Evolutionary conservation across 2,329 filamentous ascomycete species (phyloP).

Genomic region (Daldinia sp.): DNA sequence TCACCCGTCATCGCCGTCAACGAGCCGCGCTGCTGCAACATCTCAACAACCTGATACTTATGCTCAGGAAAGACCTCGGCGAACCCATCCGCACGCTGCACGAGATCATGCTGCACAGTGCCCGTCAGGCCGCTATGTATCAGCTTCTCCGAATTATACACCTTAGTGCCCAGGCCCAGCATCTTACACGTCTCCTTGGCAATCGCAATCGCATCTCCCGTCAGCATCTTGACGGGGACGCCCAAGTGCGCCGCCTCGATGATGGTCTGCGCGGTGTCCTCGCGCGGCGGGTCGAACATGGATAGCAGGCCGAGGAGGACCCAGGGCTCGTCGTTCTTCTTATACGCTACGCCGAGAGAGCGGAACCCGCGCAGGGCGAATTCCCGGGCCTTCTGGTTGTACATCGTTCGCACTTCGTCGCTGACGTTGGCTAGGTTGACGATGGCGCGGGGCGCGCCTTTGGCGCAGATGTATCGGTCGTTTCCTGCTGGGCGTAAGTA

Average conservation of each 20-base stretch:
- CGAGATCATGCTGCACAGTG: slow-evolving; percentile 77
- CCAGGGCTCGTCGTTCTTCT: slow-evolving; percentile 79
- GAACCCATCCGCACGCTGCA: slow-evolving; percentile 77
- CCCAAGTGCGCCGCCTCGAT: slow-evolving; percentile 78
- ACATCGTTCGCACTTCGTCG: slow-evolving; percentile 69
- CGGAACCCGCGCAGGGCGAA: slow-evolving; percentile 83
- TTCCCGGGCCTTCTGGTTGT: slow-evolving; percentile 76
- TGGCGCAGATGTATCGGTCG: slow-evolving; percentile 76
- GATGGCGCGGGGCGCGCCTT: slow-evolving; percentile 80
- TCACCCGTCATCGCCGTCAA: slow-evolving; percentile 81
- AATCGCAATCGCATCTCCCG: slow-evolving; percentile 81
- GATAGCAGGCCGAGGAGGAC: slow-evolving; percentile 78
- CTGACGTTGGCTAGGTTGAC: slow-evolving; percentile 73
- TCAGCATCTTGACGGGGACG: slow-evolving; percentile 83
- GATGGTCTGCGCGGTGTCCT: slow-evolving; percentile 81
- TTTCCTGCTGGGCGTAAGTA: no score
- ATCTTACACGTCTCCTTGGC: slow-evolving; percentile 86
- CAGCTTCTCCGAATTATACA: slow-evolving; percentile 81
- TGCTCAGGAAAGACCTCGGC: slow-evolving; percentile 79
- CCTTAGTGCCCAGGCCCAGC: slow-evolving; percentile 80
- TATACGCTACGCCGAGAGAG: slow-evolving; percentile 79
- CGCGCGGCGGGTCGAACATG: slow-evolving; percentile 82
- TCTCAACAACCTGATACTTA: slow-evolving; percentile 80
- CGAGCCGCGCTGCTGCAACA: slow-evolving; percentile 77
- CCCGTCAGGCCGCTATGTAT: slow-evolving; percentile 79